Conservation (phyloP, 495 filamentous ascomycete genomes). For the Penicillium waksmanii region DNA sequence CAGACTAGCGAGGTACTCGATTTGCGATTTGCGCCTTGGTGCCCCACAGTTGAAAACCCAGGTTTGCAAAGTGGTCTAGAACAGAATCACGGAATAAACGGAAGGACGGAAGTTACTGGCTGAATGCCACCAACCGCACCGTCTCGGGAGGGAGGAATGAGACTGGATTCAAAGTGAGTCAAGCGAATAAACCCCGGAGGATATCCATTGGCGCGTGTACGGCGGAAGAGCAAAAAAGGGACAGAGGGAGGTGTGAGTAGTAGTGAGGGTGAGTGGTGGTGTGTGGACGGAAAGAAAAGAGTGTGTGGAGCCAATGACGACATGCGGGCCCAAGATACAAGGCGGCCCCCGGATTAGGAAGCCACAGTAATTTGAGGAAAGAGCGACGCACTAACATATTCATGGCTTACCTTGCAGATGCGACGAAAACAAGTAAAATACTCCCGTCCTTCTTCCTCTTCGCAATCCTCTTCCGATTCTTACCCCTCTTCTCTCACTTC, state of each 20-base stretch:
- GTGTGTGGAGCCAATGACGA: conserved; percentile 21
- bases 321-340: conserved; percentile 8
- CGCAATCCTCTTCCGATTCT: conserved; percentile 23
- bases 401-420: conserved; percentile 6
- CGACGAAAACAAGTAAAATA: conserved; percentile 17
- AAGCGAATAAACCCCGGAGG: background rate
- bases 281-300: conserved; percentile 9
- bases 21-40: background rate
- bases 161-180: background rate
- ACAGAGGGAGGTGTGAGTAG: background rate
- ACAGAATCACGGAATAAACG: conserved; percentile 2
- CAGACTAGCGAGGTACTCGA: background rate
- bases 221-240: too few species aligned
- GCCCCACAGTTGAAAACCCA: conserved; percentile 5
- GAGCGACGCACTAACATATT: conserved; percentile 8
- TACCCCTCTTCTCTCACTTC: conserved; percentile 23
- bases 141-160: background rate
- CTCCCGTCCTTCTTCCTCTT: conserved; percentile 11
- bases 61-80: conserved; percentile 1
- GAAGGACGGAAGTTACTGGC: background rate
- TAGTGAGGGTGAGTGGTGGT: background rate
- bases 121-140: background rate
- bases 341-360: background rate
- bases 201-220: too few species aligned
- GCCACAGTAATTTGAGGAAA: background rate